Base-by-base conservation (phyloP, 2,329 filamentous ascomycete genomes). In the Helotiales sp. region DNA sequence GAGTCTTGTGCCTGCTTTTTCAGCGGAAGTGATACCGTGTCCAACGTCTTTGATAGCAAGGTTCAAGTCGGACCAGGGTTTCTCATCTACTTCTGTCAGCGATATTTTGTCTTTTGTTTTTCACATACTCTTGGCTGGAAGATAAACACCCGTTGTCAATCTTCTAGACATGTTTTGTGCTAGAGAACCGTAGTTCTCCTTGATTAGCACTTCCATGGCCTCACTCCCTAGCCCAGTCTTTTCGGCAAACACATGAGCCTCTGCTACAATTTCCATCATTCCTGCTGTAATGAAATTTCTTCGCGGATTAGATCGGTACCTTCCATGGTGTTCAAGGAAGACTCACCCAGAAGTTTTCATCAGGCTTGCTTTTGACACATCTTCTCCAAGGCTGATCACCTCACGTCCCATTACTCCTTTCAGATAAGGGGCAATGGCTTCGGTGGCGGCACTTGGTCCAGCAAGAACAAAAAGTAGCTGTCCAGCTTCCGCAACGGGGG, bases 1-100 rank as follows among this genome's bases (percentile, higher is more conserved):
- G 17, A 86, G 69, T 20, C 70, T 77, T 24, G 80, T 70, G 0
- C 82, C 82, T 0, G 74, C 75, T 1, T 78, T 76, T 57, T 76
- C 75, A 1, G 83, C 84, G 30, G 80, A 78, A 6, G 75, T 74
- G 13, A 86, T 78, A 0, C 82, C 84, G 70, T 85, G 82, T 0
- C 81, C 79, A 0, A 85, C 83, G 70, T 86, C 85, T 66, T 86
- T 85, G 7, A 86, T 78, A 0, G 82, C 85, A 3, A 86, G 74
- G 24, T 81, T 79, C 2, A 86, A 66, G 43, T 83, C 83, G 0
- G 83, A 86, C 78, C 79, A 82, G 1, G 84, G 83, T 30, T 77
- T 71, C 28, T 79, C 55, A 50, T 55, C 67, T 67, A 24, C 10
- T 55, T 47, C 15, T 34, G 22, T 63, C n/a, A 68, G 49, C 45